Conservation (phyloP, 257 asterid genomes). For the Osmanthus fragrans region DNA sequence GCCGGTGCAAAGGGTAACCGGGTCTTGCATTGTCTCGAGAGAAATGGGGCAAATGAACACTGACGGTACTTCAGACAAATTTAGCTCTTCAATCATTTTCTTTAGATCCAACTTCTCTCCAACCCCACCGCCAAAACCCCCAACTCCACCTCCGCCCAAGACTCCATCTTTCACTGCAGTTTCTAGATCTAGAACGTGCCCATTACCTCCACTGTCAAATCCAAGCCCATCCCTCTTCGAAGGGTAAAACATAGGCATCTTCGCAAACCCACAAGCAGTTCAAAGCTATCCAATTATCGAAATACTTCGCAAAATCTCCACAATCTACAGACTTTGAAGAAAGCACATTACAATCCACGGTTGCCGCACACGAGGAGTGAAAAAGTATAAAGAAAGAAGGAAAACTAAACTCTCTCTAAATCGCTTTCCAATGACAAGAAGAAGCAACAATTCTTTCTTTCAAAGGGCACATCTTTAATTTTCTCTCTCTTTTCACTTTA, state of each 20-base stretch:
- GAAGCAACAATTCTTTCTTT: conserved; percentile 48
- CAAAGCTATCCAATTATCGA: background rate
- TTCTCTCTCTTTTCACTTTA: conserved; percentile 38
- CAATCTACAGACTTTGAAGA: conserved; percentile 25
- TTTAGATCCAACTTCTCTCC: conserved; percentile 36
- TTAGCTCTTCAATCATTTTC: conserved; percentile 35
- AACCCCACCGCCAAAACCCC: conserved; percentile 31
- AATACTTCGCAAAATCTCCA: conserved; percentile 22
- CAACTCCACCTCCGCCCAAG: conserved; percentile 41
- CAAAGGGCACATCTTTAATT: conserved; percentile 34
- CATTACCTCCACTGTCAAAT: conserved; percentile 29
- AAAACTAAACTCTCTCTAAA: background rate
- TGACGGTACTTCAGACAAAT: conserved; percentile 32
- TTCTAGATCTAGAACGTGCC: conserved; percentile 59
- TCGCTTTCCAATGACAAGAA: conserved; percentile 2
- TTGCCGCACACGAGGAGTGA: conserved; percentile 24
- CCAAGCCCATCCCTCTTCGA: conserved; percentile 43
- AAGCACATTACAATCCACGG: conserved; percentile 31
- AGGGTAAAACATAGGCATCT: conserved; percentile 54
- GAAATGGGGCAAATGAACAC: conserved; percentile 75
- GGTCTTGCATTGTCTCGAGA: conserved; percentile 75
- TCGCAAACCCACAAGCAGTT: background rate
- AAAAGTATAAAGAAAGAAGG: conserved; percentile 32
- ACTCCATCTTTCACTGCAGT: conserved; percentile 66
- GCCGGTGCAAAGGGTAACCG: conserved; percentile 79